Percentiles rank a stretch among this genome's conserved stretches.
phyloP scores from a whole-genome alignment of 1,284 basidiomycete genomes.

The Wallemia ichthyophaga region DNA sequence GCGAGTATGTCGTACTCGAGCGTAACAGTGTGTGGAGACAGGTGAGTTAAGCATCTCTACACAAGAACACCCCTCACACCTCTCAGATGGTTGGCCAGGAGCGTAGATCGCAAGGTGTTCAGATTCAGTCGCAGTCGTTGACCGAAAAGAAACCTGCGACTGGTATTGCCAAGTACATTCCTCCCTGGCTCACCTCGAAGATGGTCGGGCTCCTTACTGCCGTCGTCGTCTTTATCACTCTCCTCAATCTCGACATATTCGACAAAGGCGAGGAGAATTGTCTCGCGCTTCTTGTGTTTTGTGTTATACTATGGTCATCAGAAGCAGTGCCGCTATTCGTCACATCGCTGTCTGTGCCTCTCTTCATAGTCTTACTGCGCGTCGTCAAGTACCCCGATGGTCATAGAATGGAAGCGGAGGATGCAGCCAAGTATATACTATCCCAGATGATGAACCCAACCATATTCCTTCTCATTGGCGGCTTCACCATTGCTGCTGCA shows the following conservation, averaged over 20 bases:
- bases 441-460: slow-evolving; percentile 22
- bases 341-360: slow-evolving; percentile 64
- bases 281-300: slow-evolving; percentile 64
- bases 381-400: slow-evolving; percentile 41
- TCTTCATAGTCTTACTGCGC: slow-evolving; percentile 58
- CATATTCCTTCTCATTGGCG: slow-evolving; percentile 19
- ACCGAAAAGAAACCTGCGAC: background rate
- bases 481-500: slow-evolving; percentile 95
- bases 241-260: slow-evolving; percentile 32
- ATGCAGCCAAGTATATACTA: slow-evolving; percentile 49
- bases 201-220: slow-evolving; percentile 30
- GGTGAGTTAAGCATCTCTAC: background rate
- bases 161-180: slow-evolving; percentile 6
- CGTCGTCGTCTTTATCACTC: slow-evolving; percentile 24
- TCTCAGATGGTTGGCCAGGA: slow-evolving; percentile 66
- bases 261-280: slow-evolving; percentile 52
- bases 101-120: slow-evolving; percentile 27
- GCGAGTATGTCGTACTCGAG: slow-evolving; percentile 45
- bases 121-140: background rate
- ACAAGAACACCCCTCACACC: background rate
- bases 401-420: slow-evolving; percentile 29
- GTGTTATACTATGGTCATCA: slow-evolving; percentile 32
- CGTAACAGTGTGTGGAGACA: slow-evolving; percentile 80
- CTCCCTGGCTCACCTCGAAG: slow-evolving; percentile 28
- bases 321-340: slow-evolving; percentile 89